Evolutionary conservation across 257 asterid species (phyloP).

Genomic region (Lycium barbarum): DNA sequence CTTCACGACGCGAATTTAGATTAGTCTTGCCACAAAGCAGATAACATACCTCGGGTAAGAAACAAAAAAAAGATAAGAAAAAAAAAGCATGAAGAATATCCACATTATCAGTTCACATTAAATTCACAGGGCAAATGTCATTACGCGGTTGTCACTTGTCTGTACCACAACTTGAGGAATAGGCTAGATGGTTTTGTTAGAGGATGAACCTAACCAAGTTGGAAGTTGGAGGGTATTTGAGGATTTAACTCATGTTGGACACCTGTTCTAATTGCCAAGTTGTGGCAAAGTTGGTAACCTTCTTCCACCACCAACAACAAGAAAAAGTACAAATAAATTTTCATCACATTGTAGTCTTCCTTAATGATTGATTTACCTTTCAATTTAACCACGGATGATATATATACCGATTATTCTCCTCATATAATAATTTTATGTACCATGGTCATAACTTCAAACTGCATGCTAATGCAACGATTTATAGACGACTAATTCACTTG

Average conservation of each 20-base stretch:
- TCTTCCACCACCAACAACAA: background rate
- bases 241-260: slow-evolving; percentile 14
- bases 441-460: background rate
- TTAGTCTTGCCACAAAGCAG: too few relatives aligned
- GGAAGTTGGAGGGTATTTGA: background rate
- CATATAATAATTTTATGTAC: background rate
- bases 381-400: background rate
- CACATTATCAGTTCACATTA: background rate
- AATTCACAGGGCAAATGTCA: background rate
- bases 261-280: background rate
- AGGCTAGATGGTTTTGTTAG: background rate
- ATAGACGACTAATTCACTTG: background rate
- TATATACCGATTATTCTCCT: background rate
- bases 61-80: background rate
- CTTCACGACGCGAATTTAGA: too few relatives aligned
- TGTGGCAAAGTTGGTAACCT: slow-evolving; percentile 12
- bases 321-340: background rate
- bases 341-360: background rate
- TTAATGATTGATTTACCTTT: background rate
- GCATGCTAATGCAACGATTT: background rate
- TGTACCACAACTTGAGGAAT: background rate
- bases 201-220: slow-evolving; percentile 16
- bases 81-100: background rate
- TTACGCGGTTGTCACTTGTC: background rate
- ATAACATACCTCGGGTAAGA: background rate